Conservation (phyloP, 345 rosid species). For the Sisymbrium irio region DNA sequence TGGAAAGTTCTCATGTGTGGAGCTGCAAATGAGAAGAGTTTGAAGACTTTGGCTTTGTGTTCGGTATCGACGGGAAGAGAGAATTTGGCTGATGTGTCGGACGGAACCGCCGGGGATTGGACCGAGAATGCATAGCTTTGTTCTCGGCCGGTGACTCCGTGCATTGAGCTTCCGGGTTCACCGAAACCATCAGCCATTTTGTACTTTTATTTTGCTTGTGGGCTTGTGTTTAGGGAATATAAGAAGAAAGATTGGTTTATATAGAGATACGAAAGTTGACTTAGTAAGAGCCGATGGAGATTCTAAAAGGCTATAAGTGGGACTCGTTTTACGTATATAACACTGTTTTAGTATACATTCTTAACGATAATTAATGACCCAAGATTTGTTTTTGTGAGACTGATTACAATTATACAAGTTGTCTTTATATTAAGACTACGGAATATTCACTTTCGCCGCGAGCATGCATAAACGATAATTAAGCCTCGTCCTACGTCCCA, state of each 20-base stretch:
- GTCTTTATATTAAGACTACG: constrained; percentile 10
- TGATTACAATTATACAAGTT: constrained; percentile 43
- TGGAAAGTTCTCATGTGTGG: constrained; percentile 95
- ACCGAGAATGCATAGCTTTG: constrained; percentile 65
- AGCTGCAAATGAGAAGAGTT: constrained; percentile 61
- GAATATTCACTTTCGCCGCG: constrained; percentile 69
- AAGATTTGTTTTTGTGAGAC: constrained; percentile 29
- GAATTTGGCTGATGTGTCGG: constrained; percentile 65
- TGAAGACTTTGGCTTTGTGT: constrained; percentile 78
- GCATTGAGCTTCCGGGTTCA: constrained; percentile 80
- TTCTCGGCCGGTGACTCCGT: constrained; percentile 71
- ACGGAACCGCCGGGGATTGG: constrained; percentile 53
- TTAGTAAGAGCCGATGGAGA: constrained; percentile 32
- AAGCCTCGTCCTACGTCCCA: constrained; percentile 56
- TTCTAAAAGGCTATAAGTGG: constrained; percentile 34
- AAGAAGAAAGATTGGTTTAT: constrained; percentile 33
- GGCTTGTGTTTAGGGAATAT: constrained; percentile 18
- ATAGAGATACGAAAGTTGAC: constrained; percentile 48
- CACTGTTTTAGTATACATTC: constrained; percentile 21
- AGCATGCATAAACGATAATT: constrained; percentile 19
- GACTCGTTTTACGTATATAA: constrained; percentile 21
- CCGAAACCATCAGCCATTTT: constrained; percentile 50
- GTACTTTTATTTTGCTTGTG: constrained; percentile 4
- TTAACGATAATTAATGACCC: constrained; percentile 26
- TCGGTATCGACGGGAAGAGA: constrained; percentile 76